Percentiles rank a stretch among this genome's conserved stretches.
These are phyloP conservation scores for Tolypocladium pustulatum DNA, from an alignment of 2,329 filamentous ascomycete genomes.

Conservation along the genomic window DNA sequence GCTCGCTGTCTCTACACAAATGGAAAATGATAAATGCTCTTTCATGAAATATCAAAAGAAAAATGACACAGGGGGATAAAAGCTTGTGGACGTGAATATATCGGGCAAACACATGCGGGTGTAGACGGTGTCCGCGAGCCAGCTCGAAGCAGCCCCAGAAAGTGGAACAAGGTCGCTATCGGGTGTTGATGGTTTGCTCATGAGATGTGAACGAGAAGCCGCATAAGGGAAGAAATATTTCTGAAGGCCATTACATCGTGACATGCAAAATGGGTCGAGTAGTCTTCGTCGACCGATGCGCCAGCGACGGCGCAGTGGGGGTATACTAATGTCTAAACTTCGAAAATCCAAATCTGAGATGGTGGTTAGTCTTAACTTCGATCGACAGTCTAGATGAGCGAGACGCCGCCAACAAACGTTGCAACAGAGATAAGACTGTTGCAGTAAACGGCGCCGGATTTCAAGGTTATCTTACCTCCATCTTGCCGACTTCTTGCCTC, in stretches of 20 bases:
- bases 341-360: constrained; percentile 37
- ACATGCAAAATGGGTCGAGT: constrained; percentile 4
- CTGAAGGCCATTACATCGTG: constrained; percentile 9
- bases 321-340: constrained; percentile 21
- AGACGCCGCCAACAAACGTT: background rate
- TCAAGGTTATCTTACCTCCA: constrained; percentile 66
- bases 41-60: background rate
- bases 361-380: constrained; percentile 12
- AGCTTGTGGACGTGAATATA: background rate
- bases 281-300: background rate
- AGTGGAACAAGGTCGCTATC: background rate
- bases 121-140: background rate
- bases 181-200: background rate
- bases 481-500: constrained; percentile 74
- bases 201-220: background rate
- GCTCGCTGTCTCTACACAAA: background rate
- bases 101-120: background rate
- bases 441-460: background rate
- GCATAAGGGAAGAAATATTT: background rate
- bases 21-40: background rate
- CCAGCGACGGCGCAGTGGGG: constrained; percentile 9
- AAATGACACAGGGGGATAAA: background rate
- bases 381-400: background rate
- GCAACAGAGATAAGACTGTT: background rate
- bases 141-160: background rate